Conservation (phyloP, 129 eudicot genomes). For the Dittrichia graveolens region DNA sequence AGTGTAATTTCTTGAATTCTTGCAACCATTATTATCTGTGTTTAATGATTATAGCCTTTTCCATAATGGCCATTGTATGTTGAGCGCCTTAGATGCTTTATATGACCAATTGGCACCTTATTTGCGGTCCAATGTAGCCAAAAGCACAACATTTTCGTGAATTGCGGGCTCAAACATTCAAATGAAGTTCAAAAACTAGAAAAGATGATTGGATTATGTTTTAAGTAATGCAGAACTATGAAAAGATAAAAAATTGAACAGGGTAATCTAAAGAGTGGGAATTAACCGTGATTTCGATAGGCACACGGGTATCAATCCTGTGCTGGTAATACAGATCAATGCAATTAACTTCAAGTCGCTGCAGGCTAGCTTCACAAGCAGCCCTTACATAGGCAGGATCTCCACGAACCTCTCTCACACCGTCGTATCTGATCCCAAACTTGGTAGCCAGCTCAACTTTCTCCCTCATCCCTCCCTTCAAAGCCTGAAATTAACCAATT, state of each 20-base stretch:
- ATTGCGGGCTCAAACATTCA: neutral
- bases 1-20: no score
- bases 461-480: constrained; percentile 46
- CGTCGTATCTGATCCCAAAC: constrained; percentile 37
- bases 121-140: no score
- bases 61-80: no score
- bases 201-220: neutral
- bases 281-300: constrained; percentile 60
- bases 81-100: no score
- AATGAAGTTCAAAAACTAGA: neutral
- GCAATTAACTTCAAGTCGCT: constrained; percentile 47
- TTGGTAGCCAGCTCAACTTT: constrained; percentile 51
- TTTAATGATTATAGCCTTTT: no score
- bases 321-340: constrained; percentile 59
- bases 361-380: constrained; percentile 57
- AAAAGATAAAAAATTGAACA: neutral
- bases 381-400: constrained; percentile 52
- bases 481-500: constrained; percentile 30
- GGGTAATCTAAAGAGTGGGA: neutral
- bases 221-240: neutral
- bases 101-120: no score
- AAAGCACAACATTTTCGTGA: neutral
- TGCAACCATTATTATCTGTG: no score
- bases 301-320: constrained; percentile 48
- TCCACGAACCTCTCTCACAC: constrained; percentile 30